Percentiles rank a stretch among this genome's conserved stretches.
Evolutionary conservation across 2,329 filamentous ascomycete species (phyloP).

Genomic region (Venturia carpophila): DNA sequence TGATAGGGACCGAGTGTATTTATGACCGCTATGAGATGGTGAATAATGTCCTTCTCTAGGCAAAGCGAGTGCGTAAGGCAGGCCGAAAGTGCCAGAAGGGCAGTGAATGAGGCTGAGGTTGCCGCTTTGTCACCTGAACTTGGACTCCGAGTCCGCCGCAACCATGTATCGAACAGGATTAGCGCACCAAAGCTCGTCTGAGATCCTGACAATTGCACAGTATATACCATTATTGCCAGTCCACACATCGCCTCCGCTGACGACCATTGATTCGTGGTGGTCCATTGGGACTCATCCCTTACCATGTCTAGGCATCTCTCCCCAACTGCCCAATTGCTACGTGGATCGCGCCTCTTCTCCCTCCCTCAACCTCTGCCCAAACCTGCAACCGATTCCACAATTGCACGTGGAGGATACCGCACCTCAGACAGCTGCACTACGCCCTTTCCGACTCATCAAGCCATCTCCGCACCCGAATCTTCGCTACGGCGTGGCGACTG

Average conservation of each 20-base stretch:
- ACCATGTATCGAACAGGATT: background rate
- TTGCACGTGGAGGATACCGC: constrained; percentile 27
- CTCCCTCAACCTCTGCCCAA: constrained; percentile 67
- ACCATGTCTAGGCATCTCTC: constrained; percentile 31
- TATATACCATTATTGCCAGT: too few relatives aligned
- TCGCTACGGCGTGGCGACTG: constrained; percentile 77
- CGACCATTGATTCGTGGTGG: background rate
- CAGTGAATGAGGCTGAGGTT: constrained; percentile 1
- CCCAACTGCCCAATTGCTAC: constrained; percentile 61
- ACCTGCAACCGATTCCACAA: constrained; percentile 42
- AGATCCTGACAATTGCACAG: background rate
- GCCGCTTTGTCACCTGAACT: background rate
- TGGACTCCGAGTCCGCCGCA: background rate
- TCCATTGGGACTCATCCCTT: background rate
- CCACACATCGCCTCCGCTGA: background rate
- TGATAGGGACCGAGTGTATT: background rate
- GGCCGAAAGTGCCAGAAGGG: constrained; percentile 12
- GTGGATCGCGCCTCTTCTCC: constrained; percentile 83
- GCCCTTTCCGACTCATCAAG: constrained; percentile 71
- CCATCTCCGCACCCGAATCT: constrained; percentile 67
- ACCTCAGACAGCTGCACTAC: constrained; percentile 64
- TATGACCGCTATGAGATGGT: background rate
- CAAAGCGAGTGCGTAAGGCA: constrained; percentile 1
- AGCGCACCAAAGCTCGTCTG: background rate
- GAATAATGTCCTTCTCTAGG: constrained; percentile 11